Conservation (phyloP, 805 yeast species). For the Pachysolen tannophilus region DNA sequence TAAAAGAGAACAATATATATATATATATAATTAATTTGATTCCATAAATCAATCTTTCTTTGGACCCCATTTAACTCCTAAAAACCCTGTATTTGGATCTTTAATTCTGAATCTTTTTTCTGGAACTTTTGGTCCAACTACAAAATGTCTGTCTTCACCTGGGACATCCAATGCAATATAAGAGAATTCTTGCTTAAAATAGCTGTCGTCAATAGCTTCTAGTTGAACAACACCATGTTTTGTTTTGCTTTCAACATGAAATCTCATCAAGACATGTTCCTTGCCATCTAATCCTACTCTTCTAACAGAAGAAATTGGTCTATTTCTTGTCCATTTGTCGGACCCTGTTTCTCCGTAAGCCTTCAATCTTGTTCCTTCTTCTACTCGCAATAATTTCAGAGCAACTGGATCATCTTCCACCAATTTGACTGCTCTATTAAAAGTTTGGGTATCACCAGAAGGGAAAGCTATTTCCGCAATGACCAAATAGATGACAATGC, state of each 20-base stretch:
- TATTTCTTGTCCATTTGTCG: slow-evolving; percentile 81
- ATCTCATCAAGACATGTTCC: slow-evolving; percentile 77
- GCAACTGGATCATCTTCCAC: slow-evolving; percentile 62
- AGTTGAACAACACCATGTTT: slow-evolving; percentile 65
- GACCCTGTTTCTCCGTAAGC: slow-evolving; percentile 73
- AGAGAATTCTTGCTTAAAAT: slow-evolving; percentile 59
- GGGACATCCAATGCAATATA: slow-evolving; percentile 73
- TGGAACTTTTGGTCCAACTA: slow-evolving; percentile 51
- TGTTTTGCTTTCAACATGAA: slow-evolving; percentile 69
- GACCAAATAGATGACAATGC: slow-evolving; percentile 63
- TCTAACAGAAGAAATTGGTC: slow-evolving; percentile 70
- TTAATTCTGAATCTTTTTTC: slow-evolving; percentile 30
- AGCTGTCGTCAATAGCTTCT: slow-evolving; percentile 69
- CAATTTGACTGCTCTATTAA: slow-evolving; percentile 75
- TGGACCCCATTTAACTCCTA: slow-evolving; percentile 87
- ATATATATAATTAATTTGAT: too few relatives aligned
- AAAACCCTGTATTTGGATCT: slow-evolving; percentile 44
- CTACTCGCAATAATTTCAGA: slow-evolving; percentile 47
- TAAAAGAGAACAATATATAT: too few relatives aligned
- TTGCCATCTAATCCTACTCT: slow-evolving; percentile 67
- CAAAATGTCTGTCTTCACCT: slow-evolving; percentile 57
- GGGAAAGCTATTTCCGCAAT: slow-evolving; percentile 80
- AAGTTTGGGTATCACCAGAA: slow-evolving; percentile 84
- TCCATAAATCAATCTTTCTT: slow-evolving; percentile 36
- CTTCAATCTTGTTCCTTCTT: slow-evolving; percentile 53